These are phyloP conservation scores for Apiotrichum mycotoxinovorans DNA, from an alignment of 1,284 basidiomycete genomes.

Conservation along the genomic window DNA sequence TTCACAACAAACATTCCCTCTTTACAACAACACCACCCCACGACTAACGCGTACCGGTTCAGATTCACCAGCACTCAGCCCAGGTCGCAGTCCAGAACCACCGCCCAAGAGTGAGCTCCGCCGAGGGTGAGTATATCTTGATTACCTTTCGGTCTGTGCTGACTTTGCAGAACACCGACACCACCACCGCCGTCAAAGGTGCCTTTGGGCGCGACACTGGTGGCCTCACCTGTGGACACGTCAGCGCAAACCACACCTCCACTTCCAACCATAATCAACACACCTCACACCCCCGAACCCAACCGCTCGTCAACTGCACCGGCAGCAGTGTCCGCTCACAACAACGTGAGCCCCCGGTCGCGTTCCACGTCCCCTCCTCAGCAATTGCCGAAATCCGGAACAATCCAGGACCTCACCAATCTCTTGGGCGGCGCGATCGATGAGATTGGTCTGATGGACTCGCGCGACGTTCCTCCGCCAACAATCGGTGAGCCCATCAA, in stretches of 20 bases:
- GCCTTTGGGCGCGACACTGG: not conserved
- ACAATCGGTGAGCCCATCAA: slow-evolving; percentile 27
- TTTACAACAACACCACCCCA: no score
- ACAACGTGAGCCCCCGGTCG: not conserved
- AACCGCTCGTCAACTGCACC: not conserved
- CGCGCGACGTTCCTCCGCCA: slow-evolving; percentile 38
- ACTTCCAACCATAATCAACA: slow-evolving; percentile 34
- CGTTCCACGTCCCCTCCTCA: slow-evolving; percentile 1
- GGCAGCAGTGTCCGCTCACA: not conserved
- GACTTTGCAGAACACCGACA: not conserved
- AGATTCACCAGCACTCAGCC: not conserved
- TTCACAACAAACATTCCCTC: not conserved
- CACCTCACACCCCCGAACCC: slow-evolving; percentile 14
- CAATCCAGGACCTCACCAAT: slow-evolving; percentile 45
- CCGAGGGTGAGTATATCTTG: slow-evolving; percentile 28
- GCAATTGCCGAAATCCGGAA: slow-evolving; percentile 8
- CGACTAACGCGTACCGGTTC: not conserved
- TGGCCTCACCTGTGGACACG: not conserved
- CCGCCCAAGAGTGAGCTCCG: slow-evolving; percentile 41
- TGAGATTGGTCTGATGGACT: slow-evolving; percentile 43
- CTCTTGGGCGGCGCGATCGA: slow-evolving; percentile 49
- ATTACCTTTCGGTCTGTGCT: not conserved
- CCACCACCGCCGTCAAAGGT: not conserved
- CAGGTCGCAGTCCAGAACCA: slow-evolving; percentile 36
- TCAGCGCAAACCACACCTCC: not conserved